Evolutionary conservation across 2,329 filamentous ascomycete species (phyloP), one percentile per base, ranked within the genome.

Genomic region (Cercospora brassicicola): DNA sequence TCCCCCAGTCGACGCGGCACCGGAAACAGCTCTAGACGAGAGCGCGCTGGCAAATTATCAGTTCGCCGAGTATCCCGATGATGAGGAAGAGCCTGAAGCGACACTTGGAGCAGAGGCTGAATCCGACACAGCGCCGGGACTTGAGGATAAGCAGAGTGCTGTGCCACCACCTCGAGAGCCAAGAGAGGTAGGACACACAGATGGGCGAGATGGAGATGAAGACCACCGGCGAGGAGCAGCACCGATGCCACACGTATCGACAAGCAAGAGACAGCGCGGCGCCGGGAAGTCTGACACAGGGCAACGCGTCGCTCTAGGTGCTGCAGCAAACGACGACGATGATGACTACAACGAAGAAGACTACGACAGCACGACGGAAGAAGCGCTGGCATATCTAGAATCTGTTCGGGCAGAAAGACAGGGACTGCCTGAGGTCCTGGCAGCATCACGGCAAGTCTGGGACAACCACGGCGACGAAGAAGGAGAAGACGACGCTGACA

Each of bases 341-440:
- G 70, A 73, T 56, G 70, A 72, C 13, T 66, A 71, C 31, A 64
- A 71, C 9, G 70, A 70, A 4, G 69, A 70, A 7, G 73, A 70
- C 31, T 69, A 72, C 26, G 69, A 73, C 30, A 71, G 68, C 64
- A 72, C 72, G 26, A 73, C 74, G 36, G 75, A 74, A 33, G 76
- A 77, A 59, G 76, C 76, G 28, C 75, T 78, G 73, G 73, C 74
- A 65, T 78, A 78, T 67, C 71, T 78, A n/a, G 65, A 71, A 53
- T 71, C 71, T 13, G 76, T 78, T 30, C 74, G 74, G 67, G 64
- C 69, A 9, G 76, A 78, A 67, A 68, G 75, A 39, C 72, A 73
- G 56, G 69, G 56, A 36, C 67, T 77, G 56, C 76, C 74, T 28
- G 64, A 72, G 20, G 64, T 77, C 2, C 67, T 77, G 31, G 63